phyloP scores from a whole-genome alignment of 352 stramenopile species.

The Bremia lactucae region DNA sequence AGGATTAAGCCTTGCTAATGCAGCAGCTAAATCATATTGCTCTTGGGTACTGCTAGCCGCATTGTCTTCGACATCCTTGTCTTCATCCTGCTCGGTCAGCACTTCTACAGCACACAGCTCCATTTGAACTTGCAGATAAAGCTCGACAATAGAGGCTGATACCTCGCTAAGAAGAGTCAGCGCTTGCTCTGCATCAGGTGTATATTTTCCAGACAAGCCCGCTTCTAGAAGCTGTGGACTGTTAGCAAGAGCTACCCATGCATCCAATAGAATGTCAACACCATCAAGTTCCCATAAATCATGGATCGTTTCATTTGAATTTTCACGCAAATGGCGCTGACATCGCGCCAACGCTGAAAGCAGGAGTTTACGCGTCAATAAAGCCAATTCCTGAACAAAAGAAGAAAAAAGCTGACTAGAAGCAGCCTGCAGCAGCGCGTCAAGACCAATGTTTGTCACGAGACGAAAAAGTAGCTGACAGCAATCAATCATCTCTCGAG shows the following conservation, averaged over 20 bases:
- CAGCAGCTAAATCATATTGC: slow-evolving; percentile 61
- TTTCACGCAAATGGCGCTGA: slow-evolving; percentile 36
- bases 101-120: slow-evolving; percentile 59
- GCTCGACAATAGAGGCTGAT: slow-evolving; percentile 50
- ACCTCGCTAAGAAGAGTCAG: slow-evolving; percentile 38
- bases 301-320: slow-evolving; percentile 37
- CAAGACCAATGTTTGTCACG: slow-evolving; percentile 62
- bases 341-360: slow-evolving; percentile 56
- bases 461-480: slow-evolving; percentile 72
- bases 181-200: slow-evolving; percentile 25
- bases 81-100: slow-evolving; percentile 60
- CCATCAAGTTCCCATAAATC: slow-evolving; percentile 81
- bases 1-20: slow-evolving; percentile 56
- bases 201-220: slow-evolving; percentile 9
- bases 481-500: slow-evolving; percentile 74
- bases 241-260: slow-evolving; percentile 64
- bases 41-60: slow-evolving; percentile 46
- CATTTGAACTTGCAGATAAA: slow-evolving; percentile 70
- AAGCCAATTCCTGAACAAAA: slow-evolving; percentile 60
- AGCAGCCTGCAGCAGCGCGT: slow-evolving; percentile 31
- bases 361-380: slow-evolving; percentile 59
- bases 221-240: slow-evolving; percentile 42
- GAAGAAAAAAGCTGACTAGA: slow-evolving; percentile 35
- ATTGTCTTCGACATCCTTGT: slow-evolving; percentile 80
- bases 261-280: slow-evolving; percentile 69